Evolutionary conservation across 331 rosid genomes (phyloP).

Genomic region (Arachis monticola): DNA sequence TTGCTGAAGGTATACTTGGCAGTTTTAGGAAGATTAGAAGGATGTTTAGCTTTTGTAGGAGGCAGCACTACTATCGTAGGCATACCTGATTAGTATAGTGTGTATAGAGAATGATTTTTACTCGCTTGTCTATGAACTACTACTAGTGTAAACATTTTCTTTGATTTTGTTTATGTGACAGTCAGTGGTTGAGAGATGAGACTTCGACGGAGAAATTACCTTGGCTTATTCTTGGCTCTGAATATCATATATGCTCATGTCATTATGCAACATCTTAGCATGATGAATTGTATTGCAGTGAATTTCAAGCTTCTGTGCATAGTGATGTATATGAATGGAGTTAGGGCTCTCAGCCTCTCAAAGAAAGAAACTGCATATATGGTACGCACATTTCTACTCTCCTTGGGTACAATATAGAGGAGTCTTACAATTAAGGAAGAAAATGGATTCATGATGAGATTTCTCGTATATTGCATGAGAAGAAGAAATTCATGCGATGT

Average conservation of each 20-base stretch:
- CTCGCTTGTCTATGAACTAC: constrained; percentile 11
- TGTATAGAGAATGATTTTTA: constrained; percentile 24
- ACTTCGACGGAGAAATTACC: neutral
- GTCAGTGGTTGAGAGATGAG: constrained; percentile 1
- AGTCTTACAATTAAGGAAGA: no score
- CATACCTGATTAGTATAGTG: constrained; percentile 34
- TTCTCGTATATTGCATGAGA: no score
- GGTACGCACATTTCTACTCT: no score
- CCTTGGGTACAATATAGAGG: no score
- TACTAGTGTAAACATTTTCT: constrained; percentile 8
- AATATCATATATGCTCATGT: neutral
- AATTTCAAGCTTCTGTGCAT: constrained; percentile 9
- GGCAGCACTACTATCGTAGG: constrained; percentile 44
- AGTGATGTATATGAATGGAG: neutral
- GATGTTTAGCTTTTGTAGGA: constrained; percentile 51
- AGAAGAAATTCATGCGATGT: no score
- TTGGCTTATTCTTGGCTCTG: constrained; percentile 5
- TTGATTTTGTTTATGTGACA: neutral
- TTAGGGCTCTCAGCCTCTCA: no score
- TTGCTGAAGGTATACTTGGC: constrained; percentile 50
- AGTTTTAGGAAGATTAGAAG: constrained; percentile 64
- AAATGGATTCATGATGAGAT: no score
- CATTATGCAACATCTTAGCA: neutral
- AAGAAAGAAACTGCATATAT: no score
- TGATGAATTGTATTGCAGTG: constrained; percentile 12